Evolutionary conservation across 1,284 basidiomycete species (phyloP), one percentile per base, ranked within the genome.

Genomic region (Heterobasidion irregulare): DNA sequence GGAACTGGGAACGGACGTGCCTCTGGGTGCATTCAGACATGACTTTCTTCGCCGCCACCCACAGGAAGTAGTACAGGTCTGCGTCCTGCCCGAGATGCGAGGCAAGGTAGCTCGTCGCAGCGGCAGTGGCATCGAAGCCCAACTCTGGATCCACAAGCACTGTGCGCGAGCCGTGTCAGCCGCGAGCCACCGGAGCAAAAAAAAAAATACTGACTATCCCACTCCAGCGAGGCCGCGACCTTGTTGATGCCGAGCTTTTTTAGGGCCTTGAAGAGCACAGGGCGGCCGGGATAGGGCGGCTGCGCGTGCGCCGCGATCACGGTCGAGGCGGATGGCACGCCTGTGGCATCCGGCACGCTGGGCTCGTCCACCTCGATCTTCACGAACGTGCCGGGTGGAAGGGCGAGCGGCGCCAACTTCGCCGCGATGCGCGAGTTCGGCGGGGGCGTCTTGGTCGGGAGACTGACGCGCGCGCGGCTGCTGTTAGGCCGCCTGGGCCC

Each of bases 141-240:
- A 5, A 52, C 53, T 43, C 52, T 45, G 32, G 53, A 55, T 6
- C 26, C 26, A 26, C 26, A 26, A 26, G 26, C 26, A 26, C 26
- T 26, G 26, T 26, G 26, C 26, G 26, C 26, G 26, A 26, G 26
- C 26, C 26, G 26, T 26, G 26, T 26, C 26, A 26, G 26, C 4
- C 26, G 26, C 26, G 26, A 4, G 26, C 26, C 26, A 26, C 26
- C 6, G 26, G 26, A 26, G 26, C 26, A 6, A 26, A 32, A 38
- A 26, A 32, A 38, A n/a, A 34, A 13, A 16, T n/a, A 8, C 59
- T 50, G 34, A 60, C 59, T 53, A 38, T 57, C 55, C 56, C 58
- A 60, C 53, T 60, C 58, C 51, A 60, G 58, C 51, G 59, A 60
- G 41, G 57, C 59, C 51, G 53, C 51, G 9, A 60, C 12, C 32